Conservation (phyloP, 1,284 basidiomycete genomes). For the Dichomitus squalens region DNA sequence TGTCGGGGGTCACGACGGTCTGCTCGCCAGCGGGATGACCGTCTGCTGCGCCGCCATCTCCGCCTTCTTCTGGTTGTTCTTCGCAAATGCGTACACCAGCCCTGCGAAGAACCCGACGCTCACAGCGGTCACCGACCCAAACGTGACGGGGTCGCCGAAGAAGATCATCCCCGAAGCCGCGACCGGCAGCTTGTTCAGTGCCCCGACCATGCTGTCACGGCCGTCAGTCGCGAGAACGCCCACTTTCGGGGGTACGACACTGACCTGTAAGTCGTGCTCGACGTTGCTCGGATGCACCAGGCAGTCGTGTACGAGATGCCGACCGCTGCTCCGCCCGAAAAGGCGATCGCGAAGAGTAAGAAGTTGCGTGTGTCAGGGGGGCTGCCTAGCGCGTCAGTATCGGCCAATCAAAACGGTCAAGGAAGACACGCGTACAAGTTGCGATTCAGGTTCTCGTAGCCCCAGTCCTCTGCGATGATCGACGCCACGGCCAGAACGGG, state of each 20-base stretch:
- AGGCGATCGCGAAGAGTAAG: constrained; percentile 87
- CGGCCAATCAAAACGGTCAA: background rate
- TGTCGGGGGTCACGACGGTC: constrained; percentile 41
- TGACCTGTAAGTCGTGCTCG: constrained; percentile 95
- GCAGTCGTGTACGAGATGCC: constrained; percentile 98
- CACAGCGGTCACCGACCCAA: constrained; percentile 89
- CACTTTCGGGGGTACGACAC: constrained; percentile 11
- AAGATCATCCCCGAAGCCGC: constrained; percentile 96
- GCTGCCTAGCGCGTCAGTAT: constrained; percentile 44
- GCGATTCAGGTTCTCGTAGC: constrained; percentile 68
- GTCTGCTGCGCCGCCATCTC: constrained; percentile 50
- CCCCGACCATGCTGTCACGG: constrained; percentile 90
- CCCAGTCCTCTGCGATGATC: constrained; percentile 91
- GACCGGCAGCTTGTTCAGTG: constrained; percentile 97
- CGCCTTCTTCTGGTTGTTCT: constrained; percentile 82
- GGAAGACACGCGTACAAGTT: constrained; percentile 77
- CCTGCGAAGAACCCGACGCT: constrained; percentile 92
- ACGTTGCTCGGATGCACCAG: constrained; percentile 97
- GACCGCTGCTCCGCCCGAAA: constrained; percentile 96
- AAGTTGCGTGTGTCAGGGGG: constrained; percentile 82
- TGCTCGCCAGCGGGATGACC: constrained; percentile 61
- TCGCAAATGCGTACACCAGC: constrained; percentile 86
- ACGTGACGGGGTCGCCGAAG: constrained; percentile 88
- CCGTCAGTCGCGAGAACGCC: constrained; percentile 4
- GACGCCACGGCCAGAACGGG: constrained; percentile 88